Base-by-base conservation (phyloP, 192 early-diverging fungal genomes). In the Spinellus fusiger region DNA sequence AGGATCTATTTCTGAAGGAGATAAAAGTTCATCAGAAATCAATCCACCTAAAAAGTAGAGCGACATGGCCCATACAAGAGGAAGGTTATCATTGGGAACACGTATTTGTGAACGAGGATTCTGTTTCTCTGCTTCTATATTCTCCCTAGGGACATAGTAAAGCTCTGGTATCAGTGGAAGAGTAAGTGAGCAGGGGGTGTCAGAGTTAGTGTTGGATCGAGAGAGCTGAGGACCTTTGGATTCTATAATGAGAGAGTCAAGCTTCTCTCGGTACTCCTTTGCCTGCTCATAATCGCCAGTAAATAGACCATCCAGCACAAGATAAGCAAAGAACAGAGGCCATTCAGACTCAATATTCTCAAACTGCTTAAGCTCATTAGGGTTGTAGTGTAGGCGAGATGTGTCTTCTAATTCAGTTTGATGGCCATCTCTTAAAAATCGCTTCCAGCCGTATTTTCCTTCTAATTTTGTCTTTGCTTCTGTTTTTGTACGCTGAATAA, bases 301-400 rank as follows among this genome's bases (percentile, higher is more conserved):
- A 66, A 93, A 93, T 2, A 87, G 65, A 20, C 86, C 91, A 49
- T 91, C 89, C 54, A 93, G 70, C 58, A 93, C 83, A 66, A 91
- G 73, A 68, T 93, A 93, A 3, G 91, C 91, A 61, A 87, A 93
- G 70, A 93, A 93, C 16, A 93, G 70, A 9, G 91, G 91, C 91
- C 91, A 93, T 65, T 93, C 91, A 32, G 82, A 89, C 70, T 93
- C 91, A 31, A 93, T 82, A 56, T 84, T 65, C 57, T 91, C 88
- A 74, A 93, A 93, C 16, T 86, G 77, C 60, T 84, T 81, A 55
- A 93, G 78, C 60, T 93, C 91, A 28, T 86, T 79, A 1, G 87
- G 77, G 27, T 90, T 82, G 62, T 93, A 93, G 54, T 91, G 80
- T 25, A 93, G 71, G 50, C 89, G 86, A 16, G 62, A 68, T 12